Percentiles rank a stretch among this genome's conserved stretches.
These are phyloP conservation scores for Rhynchosporium graminicola DNA, from an alignment of 2,329 filamentous ascomycete species.

Conservation along the genomic window DNA sequence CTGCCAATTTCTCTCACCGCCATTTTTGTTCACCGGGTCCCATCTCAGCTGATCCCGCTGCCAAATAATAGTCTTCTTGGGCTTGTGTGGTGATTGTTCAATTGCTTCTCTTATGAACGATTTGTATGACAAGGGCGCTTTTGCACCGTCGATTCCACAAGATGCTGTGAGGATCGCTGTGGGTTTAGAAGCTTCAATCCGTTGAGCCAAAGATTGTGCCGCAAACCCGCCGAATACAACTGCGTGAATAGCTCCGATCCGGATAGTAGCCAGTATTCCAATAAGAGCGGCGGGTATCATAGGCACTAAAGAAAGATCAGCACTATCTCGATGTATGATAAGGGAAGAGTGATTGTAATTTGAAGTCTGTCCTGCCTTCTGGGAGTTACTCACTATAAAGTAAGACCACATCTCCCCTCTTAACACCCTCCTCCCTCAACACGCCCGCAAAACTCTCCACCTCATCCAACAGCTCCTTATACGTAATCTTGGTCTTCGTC, in stretches of 20 bases:
- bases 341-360: background rate
- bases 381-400: slow-evolving; percentile 69
- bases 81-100: slow-evolving; percentile 67
- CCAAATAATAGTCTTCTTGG: slow-evolving; percentile 75
- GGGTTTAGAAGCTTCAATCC: slow-evolving; percentile 81
- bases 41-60: slow-evolving; percentile 77
- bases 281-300: slow-evolving; percentile 92
- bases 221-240: slow-evolving; percentile 95
- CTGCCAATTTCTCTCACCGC: slow-evolving; percentile 79
- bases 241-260: slow-evolving; percentile 84
- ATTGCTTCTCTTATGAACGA: slow-evolving; percentile 76
- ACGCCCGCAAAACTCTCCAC: slow-evolving; percentile 82
- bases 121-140: slow-evolving; percentile 76
- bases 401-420: slow-evolving; percentile 82
- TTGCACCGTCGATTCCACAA: slow-evolving; percentile 85
- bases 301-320: slow-evolving; percentile 63
- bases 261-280: slow-evolving; percentile 77
- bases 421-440: slow-evolving; percentile 77
- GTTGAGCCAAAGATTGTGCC: slow-evolving; percentile 75
- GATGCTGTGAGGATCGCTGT: slow-evolving; percentile 81
- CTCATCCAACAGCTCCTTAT: slow-evolving; percentile 72
- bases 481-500: slow-evolving; percentile 72
- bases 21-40: slow-evolving; percentile 65
- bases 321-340: slow-evolving; percentile 2
- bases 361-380: no score